Evolutionary conservation across 2,329 filamentous ascomycete species (phyloP), one percentile per base, ranked within the genome.

Genomic region (Claviceps sp.): DNA sequence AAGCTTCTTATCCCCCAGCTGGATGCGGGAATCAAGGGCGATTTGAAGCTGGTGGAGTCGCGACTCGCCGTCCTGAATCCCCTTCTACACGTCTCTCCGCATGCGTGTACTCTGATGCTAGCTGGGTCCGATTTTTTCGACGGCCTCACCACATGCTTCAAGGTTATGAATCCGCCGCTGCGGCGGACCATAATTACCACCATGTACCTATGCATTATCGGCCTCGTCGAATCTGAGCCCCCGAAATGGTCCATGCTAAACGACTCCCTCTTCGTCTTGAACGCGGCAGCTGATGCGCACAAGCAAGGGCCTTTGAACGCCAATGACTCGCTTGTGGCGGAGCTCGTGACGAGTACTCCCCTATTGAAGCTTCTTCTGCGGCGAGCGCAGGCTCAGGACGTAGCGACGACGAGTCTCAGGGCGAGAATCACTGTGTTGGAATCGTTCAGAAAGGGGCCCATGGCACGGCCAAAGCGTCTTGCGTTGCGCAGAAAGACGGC

Each of bases 101-200:
- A 74, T 20, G 70, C 73, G 0, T 77, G 77, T 20, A 68, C 71
- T 1, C 72, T 86, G 58, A 83, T 95, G 59, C 78, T 95, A 58
- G 85, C 85, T 0, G 91, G 91, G 1, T 89, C 86, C 49, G 91
- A 96, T 66, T 91, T 93, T 59, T 67, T 95, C 20, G 91, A 96
- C 63, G 80, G 85, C 0, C 73, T 95, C 13, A 72, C 80, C 39
- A 70, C 71, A 48, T 82, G 82, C 55, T 90, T 83, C 65, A 75
- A 71, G 47, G 75, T 83, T 52, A 81, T 79, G 65, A 79, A 82
- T 52, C 76, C 78, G 17, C 74, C 76, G 0, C 60, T 89, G 44
- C 79, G 82, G 53, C 85, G 79, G 56, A 75, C 78, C 16, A 76
- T 95, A 34, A 75, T 90, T 46, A 80, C 85, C 1, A 84, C 85